Base-by-base conservation (phyloP, 164 flowering plant species). In the Macadamia integrifolia region DNA sequence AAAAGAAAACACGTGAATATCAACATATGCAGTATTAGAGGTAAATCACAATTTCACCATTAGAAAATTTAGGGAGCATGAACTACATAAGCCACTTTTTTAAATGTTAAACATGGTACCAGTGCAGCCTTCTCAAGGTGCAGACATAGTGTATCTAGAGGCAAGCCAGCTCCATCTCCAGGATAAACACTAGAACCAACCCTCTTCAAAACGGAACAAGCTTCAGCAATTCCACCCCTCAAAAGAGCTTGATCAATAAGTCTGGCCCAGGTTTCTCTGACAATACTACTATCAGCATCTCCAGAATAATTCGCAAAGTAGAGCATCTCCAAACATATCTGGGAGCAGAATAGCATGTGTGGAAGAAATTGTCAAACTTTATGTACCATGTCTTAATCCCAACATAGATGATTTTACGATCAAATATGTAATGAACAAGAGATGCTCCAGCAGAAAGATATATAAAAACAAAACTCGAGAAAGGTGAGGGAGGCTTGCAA, bases 191-290 rank as follows among this genome's bases (percentile, higher is more conserved):
- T 77, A 56, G 97, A 83, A 18, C 97, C 97, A 74, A 90, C 94
- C 77, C 93, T 88, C 81, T 95, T 92, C 70, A 95, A 69, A 1
- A 89, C 93, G 32, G 89, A 78, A 80, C 97, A 95, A 74, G 97
- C 99, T 79, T 95, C 99, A 58, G 90, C 93, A 71, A 95, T 76
- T 31, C 99, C 99, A 67, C 99, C 98, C 60, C 75, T 83, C 69
- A 91, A 86, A 70, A 95, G 80, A 77, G 97, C 88, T 75, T 95
- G 98, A 81, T 92, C 97, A 61, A 95, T 84, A 64, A 95, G 90
- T 80, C 99, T 81, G 66, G 98, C 98, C 96, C 99, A 95, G 9
- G 92, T 92, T 80, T 95, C 99, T 73, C 97, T 81, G 32, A 89
- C 68, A 61, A 92, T 85, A 78, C 88, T 89, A 70, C 88, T 88